These are phyloP conservation scores for Thyridium curvatum DNA, from an alignment of 2,329 filamentous ascomycete species.

Conservation along the genomic window DNA sequence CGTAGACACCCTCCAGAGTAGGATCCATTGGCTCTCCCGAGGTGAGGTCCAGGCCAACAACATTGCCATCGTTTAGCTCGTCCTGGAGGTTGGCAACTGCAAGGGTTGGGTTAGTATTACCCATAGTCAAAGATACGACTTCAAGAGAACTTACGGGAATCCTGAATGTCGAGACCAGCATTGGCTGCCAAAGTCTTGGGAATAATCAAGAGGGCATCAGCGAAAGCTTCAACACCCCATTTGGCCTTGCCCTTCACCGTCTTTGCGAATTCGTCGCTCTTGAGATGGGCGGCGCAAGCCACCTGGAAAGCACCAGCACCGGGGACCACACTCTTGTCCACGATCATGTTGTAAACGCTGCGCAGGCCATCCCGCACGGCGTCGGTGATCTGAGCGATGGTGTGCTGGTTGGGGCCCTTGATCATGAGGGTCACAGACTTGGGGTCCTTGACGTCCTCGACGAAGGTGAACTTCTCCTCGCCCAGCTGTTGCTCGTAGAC, in stretches of 20 bases:
- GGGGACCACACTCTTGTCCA: slow-evolving; percentile 92
- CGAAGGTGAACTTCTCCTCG: slow-evolving; percentile 98
- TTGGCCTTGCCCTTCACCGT: slow-evolving; percentile 97
- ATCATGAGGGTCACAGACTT: slow-evolving; percentile 97
- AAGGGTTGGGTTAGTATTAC: slow-evolving; percentile 5
- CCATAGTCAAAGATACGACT: no score
- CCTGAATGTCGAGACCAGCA: slow-evolving; percentile 93
- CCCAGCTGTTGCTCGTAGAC: slow-evolving; percentile 97
- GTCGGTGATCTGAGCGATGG: slow-evolving; percentile 93
- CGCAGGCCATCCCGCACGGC: slow-evolving; percentile 91
- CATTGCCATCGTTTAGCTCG: slow-evolving; percentile 74
- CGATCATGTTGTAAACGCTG: slow-evolving; percentile 99
- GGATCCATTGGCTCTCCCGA: slow-evolving; percentile 95
- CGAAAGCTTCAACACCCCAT: slow-evolving; percentile 90
- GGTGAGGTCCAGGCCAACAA: slow-evolving; percentile 79
- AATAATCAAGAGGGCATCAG: slow-evolving; percentile 89
- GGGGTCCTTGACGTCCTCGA: slow-evolving; percentile 97
- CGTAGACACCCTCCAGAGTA: slow-evolving; percentile 84
- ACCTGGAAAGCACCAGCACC: slow-evolving; percentile 95
- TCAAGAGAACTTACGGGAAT: slow-evolving; percentile 62
- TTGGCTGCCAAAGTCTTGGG: slow-evolving; percentile 97
- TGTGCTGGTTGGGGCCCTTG: slow-evolving; percentile 96
- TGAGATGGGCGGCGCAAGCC: slow-evolving; percentile 80
- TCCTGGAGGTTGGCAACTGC: slow-evolving; percentile 81
- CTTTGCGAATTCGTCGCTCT: slow-evolving; percentile 79